phyloP scores from a whole-genome alignment of 495 filamentous ascomycete species.

The Cenococcum geophilum region DNA sequence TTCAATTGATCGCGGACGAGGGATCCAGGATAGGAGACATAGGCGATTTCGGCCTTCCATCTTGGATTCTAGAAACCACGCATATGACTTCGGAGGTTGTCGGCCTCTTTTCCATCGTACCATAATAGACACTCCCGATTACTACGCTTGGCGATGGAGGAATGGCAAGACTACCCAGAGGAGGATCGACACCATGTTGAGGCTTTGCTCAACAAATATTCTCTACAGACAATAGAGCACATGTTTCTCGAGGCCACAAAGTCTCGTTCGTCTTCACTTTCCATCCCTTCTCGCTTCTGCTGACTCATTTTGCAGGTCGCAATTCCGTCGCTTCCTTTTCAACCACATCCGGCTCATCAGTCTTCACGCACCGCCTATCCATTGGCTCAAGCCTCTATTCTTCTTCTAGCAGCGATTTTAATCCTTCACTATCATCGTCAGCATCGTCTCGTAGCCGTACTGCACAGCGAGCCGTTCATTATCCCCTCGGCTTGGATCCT shows the following conservation, averaged over 20 bases:
- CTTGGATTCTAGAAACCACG: background rate
- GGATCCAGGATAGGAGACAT: background rate
- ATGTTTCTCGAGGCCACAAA: background rate
- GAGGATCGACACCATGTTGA: background rate
- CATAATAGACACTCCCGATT: background rate
- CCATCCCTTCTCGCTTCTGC: background rate
- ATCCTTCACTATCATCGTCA: background rate
- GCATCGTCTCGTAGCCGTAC: background rate
- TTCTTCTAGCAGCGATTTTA: background rate
- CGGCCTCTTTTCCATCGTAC: background rate
- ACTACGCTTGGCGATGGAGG: background rate
- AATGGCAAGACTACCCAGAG: background rate
- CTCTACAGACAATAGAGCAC: background rate
- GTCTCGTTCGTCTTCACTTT: background rate
- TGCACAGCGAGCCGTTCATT: background rate
- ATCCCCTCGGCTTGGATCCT: background rate
- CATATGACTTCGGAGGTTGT: background rate
- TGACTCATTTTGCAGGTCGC: background rate
- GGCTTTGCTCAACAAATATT: background rate
- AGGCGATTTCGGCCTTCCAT: background rate
- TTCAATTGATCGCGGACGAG: too few species aligned
- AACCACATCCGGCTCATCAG: background rate
- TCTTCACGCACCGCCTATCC: background rate
- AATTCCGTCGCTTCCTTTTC: background rate
- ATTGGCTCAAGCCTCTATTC: background rate